Evolutionary conservation across 2,329 filamentous ascomycete genomes (phyloP).

Genomic region (Sodiomyces alkalinus): DNA sequence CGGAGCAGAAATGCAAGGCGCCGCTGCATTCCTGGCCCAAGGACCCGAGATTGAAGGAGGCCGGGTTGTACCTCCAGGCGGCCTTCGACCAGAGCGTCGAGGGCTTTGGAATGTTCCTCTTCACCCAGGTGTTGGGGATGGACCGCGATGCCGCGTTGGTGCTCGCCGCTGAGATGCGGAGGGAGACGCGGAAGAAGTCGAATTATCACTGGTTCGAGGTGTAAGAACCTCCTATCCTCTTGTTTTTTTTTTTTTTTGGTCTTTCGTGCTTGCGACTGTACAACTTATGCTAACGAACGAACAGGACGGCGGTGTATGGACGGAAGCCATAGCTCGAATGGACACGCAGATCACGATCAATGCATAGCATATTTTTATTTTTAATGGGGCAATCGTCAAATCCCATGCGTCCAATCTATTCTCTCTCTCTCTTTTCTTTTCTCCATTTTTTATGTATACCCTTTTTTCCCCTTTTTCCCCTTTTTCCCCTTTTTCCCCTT

Average conservation of each 20-base stretch:
- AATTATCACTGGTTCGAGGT: constrained; percentile 4
- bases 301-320: constrained; percentile 2
- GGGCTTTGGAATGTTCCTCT: constrained; percentile 13
- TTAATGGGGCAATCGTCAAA: no score
- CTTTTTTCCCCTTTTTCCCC: no score
- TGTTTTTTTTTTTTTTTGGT: not conserved
- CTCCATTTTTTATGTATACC: no score
- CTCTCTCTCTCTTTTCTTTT: no score
- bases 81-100: constrained; percentile 13
- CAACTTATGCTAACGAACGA: not conserved
- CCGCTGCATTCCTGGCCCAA: constrained; percentile 9
- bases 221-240: constrained; percentile 1
- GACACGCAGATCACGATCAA: no score
- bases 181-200: constrained; percentile 3
- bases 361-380: no score
- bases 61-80: constrained; percentile 9
- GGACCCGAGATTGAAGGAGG: constrained; percentile 5
- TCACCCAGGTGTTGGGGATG: constrained; percentile 14
- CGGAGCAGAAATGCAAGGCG: constrained; percentile 7
- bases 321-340: no score
- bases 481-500: no score
- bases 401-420: no score
- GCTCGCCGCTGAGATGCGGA: constrained; percentile 12
- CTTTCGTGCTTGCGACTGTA: not conserved
- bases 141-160: constrained; percentile 10